Evolutionary conservation across 495 filamentous ascomycete species (phyloP), one percentile per base, ranked within the genome.

Genomic region (Neurospora tetrasperma): DNA sequence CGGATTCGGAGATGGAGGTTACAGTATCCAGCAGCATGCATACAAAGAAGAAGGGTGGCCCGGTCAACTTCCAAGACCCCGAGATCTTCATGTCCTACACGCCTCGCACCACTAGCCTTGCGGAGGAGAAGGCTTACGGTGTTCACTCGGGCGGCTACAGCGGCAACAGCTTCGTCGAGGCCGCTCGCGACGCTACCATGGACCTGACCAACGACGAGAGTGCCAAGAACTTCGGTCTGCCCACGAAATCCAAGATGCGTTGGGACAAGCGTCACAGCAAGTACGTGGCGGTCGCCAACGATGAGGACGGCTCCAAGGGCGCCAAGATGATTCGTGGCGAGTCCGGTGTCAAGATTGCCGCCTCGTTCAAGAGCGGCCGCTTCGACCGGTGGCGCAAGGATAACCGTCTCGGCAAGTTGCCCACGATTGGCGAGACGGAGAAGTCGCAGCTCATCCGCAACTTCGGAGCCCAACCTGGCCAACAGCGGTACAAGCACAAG

Each of bases 211-310:
- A 91, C 75, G 93, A 97, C 82, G 96, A 98, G 72, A 91, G 92
- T 9, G 87, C 87, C 48, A 91, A 90, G 72, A 85, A 86, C 11
- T 94, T 96, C 78, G 94, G 86, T 48, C 89, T 92, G 76, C 89
- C 92, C 1, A 88, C 88, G 27, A 88, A 89, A 77, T 86, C 89
- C 44, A 89, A 90, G 68, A 88, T 96, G 89, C 89, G 94, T 71
- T 99, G 96, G 96, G 96, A 99, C 84, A 97, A 97, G 87, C 94
- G 96, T 78, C 88, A 90, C 76, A 95, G 92, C 83, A 98, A 98
- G 83, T 99, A 98, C 82, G 95, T 99, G 8, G 83, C 91, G 3
- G 87, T 90, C 38, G 90, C 89, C 73, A 97, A 98, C 85, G 96
- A 98, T 81, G 93, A 96, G 77, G 96, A 98, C 84, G 96, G 96